Conservation (phyloP, 78 protist species). For the Dictyostelium capitatum region DNA sequence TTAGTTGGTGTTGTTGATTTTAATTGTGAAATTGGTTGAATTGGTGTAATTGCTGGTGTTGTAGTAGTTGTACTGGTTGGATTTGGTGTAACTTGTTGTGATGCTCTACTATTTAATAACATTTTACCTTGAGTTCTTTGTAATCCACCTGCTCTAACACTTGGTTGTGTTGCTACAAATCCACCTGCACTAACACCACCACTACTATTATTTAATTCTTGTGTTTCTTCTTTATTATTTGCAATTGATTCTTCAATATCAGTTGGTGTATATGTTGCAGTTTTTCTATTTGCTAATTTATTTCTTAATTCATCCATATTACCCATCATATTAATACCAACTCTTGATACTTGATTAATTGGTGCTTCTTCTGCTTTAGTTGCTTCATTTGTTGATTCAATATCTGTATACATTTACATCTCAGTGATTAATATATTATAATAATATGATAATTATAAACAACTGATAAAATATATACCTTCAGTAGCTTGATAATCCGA, state of each 20-base stretch:
- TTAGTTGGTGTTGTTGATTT: not conserved
- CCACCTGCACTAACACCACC: not conserved
- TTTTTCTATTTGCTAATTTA: slow-evolving; percentile 40
- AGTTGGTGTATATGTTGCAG: slow-evolving; percentile 1
- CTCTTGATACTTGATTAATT: slow-evolving; percentile 23
- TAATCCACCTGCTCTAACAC: not conserved
- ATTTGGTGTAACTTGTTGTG: not conserved
- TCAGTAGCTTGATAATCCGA: slow-evolving; percentile 48
- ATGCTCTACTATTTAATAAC: slow-evolving; percentile 13
- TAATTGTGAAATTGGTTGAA: slow-evolving; percentile 21
- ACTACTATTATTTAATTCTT: not conserved
- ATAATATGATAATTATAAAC: not conserved
- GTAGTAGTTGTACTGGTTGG: no score
- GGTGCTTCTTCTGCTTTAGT: slow-evolving; percentile 19
- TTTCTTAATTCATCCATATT: slow-evolving; percentile 30
- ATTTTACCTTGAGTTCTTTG: not conserved
- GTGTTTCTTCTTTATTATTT: not conserved
- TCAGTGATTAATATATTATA: no score
- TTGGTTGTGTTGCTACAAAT: slow-evolving; percentile 16
- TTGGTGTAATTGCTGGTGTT: slow-evolving; percentile 1
- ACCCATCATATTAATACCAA: slow-evolving; percentile 30
- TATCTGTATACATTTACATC: not conserved
- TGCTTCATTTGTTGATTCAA: not conserved
- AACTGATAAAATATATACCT: slow-evolving; percentile 39
- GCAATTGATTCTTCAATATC: slow-evolving; percentile 12